Evolutionary conservation across 1,284 basidiomycete species (phyloP).

Genomic region (Chalciporus piperatoides): DNA sequence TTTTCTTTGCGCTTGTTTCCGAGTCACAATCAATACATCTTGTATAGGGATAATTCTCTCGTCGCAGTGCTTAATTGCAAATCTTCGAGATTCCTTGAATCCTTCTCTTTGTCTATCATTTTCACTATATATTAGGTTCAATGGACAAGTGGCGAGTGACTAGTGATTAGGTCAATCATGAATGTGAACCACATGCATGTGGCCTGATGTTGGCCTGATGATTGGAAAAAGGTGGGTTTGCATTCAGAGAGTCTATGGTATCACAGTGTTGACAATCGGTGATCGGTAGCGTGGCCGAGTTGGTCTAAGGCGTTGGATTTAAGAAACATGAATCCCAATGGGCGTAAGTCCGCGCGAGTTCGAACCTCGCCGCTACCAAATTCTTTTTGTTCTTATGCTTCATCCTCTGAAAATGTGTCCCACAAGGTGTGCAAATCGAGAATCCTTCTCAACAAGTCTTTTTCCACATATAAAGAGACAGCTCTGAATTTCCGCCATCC

Average conservation of each 20-base stretch:
- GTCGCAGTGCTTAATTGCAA: background rate
- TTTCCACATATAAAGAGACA: background rate
- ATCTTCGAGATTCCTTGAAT: too few species aligned
- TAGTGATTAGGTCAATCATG: too few species aligned
- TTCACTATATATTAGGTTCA: too few species aligned
- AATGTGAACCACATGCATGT: too few species aligned
- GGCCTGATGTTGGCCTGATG: too few species aligned
- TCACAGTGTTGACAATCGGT: background rate
- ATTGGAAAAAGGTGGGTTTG: too few species aligned
- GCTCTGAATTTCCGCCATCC: background rate
- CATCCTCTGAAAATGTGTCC: background rate
- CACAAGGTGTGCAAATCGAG: background rate
- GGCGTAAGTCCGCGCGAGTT: conserved; percentile 75
- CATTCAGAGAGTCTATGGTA: background rate
- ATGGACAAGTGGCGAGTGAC: too few species aligned
- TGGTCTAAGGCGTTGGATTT: conserved; percentile 83
- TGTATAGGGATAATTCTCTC: conserved; percentile 12
- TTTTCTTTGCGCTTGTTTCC: conserved; percentile 6
- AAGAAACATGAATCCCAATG: conserved; percentile 71
- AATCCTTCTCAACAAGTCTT: background rate
- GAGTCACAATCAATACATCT: conserved; percentile 15
- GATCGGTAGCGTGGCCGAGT: conserved; percentile 73
- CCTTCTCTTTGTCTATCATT: too few species aligned
- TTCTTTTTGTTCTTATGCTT: background rate
- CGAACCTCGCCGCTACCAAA: conserved; percentile 77